Percentiles rank a stretch among this genome's conserved stretches.
phyloP scores from a whole-genome alignment of 2,329 filamentous ascomycete genomes.

The Phialophora macrospora region DNA sequence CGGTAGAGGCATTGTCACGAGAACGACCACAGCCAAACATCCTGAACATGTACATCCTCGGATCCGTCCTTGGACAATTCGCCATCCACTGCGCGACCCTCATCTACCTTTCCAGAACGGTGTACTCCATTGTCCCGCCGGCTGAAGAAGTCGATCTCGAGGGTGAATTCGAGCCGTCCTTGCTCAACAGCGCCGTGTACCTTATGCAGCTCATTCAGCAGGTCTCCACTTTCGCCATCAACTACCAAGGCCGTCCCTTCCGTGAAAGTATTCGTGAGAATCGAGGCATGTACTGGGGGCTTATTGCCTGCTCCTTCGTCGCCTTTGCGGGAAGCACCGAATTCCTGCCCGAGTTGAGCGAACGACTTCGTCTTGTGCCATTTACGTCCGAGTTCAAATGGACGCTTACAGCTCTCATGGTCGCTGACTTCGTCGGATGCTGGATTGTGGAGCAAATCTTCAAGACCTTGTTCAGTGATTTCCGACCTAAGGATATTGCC shows the following conservation, averaged over 20 bases:
- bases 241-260: slow-evolving; percentile 98
- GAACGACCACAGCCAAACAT: slow-evolving; percentile 98
- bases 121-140: slow-evolving; percentile 78
- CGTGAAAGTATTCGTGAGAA: slow-evolving; percentile 95
- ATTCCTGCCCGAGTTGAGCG: slow-evolving; percentile 92
- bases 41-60: slow-evolving; percentile 98
- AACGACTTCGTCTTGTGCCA: slow-evolving; percentile 87
- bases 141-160: slow-evolving; percentile 79
- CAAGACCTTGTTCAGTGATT: slow-evolving; percentile 87
- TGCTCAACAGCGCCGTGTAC: slow-evolving; percentile 96
- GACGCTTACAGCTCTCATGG: slow-evolving; percentile 82
- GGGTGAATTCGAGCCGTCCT: slow-evolving; percentile 88
- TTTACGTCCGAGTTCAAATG: slow-evolving; percentile 88
- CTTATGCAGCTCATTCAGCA: slow-evolving; percentile 97
- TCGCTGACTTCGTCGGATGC: slow-evolving; percentile 84
- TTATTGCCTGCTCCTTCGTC: slow-evolving; percentile 84
- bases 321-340: slow-evolving; percentile 95
- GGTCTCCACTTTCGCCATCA: slow-evolving; percentile 98
- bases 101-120: slow-evolving; percentile 90
- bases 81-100: slow-evolving; percentile 92
- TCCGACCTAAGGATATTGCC: slow-evolving; percentile 91
- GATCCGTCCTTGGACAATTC: slow-evolving; percentile 95
- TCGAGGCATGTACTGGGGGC: slow-evolving; percentile 96
- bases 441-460: slow-evolving; percentile 84
- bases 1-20: slow-evolving; percentile 93